Base-by-base conservation (phyloP, 2,329 filamentous ascomycete genomes). In the Epichloe uncinata region DNA sequence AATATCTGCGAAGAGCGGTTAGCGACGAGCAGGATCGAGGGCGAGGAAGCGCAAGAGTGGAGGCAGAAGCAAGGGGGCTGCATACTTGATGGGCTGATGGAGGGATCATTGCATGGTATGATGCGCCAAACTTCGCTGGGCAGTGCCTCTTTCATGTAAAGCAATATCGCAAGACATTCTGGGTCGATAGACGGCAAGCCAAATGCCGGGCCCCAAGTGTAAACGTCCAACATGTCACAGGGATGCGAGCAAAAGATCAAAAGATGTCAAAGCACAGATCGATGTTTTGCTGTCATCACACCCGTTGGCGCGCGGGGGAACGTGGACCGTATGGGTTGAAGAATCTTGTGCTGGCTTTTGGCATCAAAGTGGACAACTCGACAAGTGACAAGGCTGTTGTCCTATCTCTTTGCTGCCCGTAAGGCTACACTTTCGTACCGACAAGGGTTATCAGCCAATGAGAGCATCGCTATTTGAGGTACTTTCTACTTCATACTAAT, bases 191-290 rank as follows among this genome's bases (percentile, higher is more conserved):
- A 97, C 13, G 91, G 84, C 42, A 96, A 78, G 40, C 82, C 82
- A 65, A 95, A 95, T 40, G 87, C 90, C 49, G 88, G 83, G 46
- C 90, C 90, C 84, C 90, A 95, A 61, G 95, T 78, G 68, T 95
- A 85, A 53, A 98, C 78, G 69, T 91, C 79, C 46, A 69, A 55
- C 66, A 69, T 69, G 45, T 26, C 36, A 20, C 38, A 42, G 11
- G 20, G 46, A 16, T 22, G 22, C 26, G 8, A 26, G 46, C n/a
- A 12, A 15, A 42, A 6, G 15, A 30, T 6, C 35, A 36, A 12
- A 1, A 30, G 8, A 30, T 9, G 8, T 22, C 12, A 11, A 12
- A 12, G 38, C 38, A 18, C 18, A 22, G 38, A 12, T 41, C n/a
- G 18, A 18, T 41, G 15, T 22, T 11, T 22, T 18, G 16, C 38